phyloP scores from a whole-genome alignment of 2,329 filamentous ascomycete genomes.

The Nannizziopsis arthrosporioides region DNA sequence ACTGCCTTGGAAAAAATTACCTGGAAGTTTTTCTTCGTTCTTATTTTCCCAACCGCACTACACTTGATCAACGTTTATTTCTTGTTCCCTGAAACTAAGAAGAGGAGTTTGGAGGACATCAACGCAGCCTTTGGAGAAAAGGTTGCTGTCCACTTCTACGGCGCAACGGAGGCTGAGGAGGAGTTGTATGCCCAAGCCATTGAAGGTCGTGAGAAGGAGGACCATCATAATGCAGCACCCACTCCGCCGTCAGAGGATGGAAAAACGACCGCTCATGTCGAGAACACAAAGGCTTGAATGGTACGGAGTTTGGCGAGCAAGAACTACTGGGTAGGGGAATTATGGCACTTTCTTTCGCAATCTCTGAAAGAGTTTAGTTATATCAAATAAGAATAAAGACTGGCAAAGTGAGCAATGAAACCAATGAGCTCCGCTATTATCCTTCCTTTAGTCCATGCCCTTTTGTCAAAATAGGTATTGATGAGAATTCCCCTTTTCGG shows the following conservation, averaged over 20 bases:
- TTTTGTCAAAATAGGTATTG: too few relatives aligned
- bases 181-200: slow-evolving; percentile 16
- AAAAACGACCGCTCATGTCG: slow-evolving; percentile 6
- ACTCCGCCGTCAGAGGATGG: background rate
- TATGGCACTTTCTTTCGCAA: too few relatives aligned
- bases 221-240: background rate
- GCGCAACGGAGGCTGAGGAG: slow-evolving; percentile 22
- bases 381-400: too few relatives aligned
- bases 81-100: slow-evolving; percentile 30
- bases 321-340: too few relatives aligned
- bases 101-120: slow-evolving; percentile 28
- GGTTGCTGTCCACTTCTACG: slow-evolving; percentile 21
- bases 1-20: slow-evolving; percentile 25
- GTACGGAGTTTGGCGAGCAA: background rate
- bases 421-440: too few relatives aligned
- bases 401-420: too few relatives aligned
- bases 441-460: too few relatives aligned
- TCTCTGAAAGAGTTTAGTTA: too few relatives aligned
- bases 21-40: slow-evolving; percentile 32
- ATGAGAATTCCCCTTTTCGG: too few relatives aligned
- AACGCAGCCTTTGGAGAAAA: slow-evolving; percentile 27
- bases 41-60: slow-evolving; percentile 25
- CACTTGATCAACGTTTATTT: slow-evolving; percentile 26
- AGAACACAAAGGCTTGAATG: slow-evolving; percentile 6
- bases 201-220: background rate